These are phyloP conservation scores for Cladosporium halotolerans DNA, from an alignment of 2,329 filamentous ascomycete species.

Conservation along the genomic window DNA sequence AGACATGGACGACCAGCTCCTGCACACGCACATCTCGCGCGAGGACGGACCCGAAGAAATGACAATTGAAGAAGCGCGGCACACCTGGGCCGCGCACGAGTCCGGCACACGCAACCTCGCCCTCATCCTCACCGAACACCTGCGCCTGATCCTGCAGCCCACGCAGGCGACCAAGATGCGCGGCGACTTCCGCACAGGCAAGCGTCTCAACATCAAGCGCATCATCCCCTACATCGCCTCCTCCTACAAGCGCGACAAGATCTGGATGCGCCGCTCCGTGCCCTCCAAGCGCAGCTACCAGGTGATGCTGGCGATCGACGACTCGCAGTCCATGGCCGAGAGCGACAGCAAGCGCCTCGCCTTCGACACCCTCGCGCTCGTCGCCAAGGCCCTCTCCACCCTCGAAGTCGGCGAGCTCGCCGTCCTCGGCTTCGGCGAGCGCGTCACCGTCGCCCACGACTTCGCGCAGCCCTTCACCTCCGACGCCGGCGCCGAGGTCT, in stretches of 20 bases:
- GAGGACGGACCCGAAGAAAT: slow-evolving; percentile 16
- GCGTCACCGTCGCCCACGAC: slow-evolving; percentile 77
- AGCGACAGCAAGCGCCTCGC: slow-evolving; percentile 69
- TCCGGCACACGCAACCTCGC: slow-evolving; percentile 77
- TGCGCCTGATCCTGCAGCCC: slow-evolving; percentile 89
- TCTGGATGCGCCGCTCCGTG: slow-evolving; percentile 93
- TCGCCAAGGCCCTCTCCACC: slow-evolving; percentile 80
- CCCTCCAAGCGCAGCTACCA: slow-evolving; percentile 94
- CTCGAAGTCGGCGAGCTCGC: slow-evolving; percentile 92
- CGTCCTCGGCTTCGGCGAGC: slow-evolving; percentile 80
- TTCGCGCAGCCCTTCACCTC: slow-evolving; percentile 76
- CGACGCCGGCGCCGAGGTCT: slow-evolving; percentile 74
- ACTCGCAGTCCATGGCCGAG: slow-evolving; percentile 90
- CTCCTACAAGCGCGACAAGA: slow-evolving; percentile 98
- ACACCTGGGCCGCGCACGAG: slow-evolving; percentile 82
- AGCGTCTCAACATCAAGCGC: slow-evolving; percentile 97
- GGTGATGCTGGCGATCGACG: slow-evolving; percentile 94
- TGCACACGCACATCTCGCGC: slow-evolving; percentile 60
- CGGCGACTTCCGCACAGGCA: slow-evolving; percentile 93
- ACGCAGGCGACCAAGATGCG: slow-evolving; percentile 94
- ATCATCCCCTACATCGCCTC: slow-evolving; percentile 99
- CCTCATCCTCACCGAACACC: slow-evolving; percentile 82
- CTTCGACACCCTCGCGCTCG: slow-evolving; percentile 88
- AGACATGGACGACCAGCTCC: slow-evolving; percentile 55
- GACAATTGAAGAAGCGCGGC: slow-evolving; percentile 52